Base-by-base conservation (phyloP, 2,329 filamentous ascomycete species). In the Microcyclospora pomicola region DNA sequence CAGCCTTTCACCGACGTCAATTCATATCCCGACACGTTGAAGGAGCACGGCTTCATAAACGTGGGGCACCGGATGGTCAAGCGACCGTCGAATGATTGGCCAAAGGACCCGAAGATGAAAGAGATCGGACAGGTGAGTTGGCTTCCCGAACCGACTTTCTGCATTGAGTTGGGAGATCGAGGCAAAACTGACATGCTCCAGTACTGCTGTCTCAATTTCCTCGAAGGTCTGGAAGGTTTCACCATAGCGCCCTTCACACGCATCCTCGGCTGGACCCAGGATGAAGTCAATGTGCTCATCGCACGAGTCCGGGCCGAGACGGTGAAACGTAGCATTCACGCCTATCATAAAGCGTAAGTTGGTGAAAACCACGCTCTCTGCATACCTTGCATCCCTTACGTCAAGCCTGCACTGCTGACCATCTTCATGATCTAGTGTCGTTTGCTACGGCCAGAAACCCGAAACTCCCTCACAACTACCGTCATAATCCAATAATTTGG, bases 251-350 rank as follows among this genome's bases (percentile, higher is more conserved):
- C 58, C 31, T 66, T 68, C 45, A 56, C 59, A n/a, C 56, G 56
- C 35, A 59, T 59, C 0, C 48, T 67, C 5, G 57, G 56, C 2
- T 68, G 64, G 65, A 60, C 56, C 5, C 55, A 57, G 14, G 58
- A 62, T 7, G 62, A 67, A 42, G 61, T 66, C 9, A 58, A 64
- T 31, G 60, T 66, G 12, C 62, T 65, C 33, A 49, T 67, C n/a
- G 62, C 64, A 3, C 51, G 60, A 35, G 54, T 66, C 5, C 47
- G 63, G 30, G 61, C 60, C 35, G 53, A 63, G 10, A 50, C 64
- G 19, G 47, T 44, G 1, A 59, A 63, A 37, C 54, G 52, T 14
- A 59, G 46, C 27, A 56, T 64, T 7, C 63, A 66, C 43, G 59
- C 53, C 9, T 66, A 61, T 41, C 61, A 62, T 40, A 61, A 61